These are phyloP conservation scores for Colletotrichum sp. DNA, from an alignment of 2,329 filamentous ascomycete species.

Conservation along the genomic window DNA sequence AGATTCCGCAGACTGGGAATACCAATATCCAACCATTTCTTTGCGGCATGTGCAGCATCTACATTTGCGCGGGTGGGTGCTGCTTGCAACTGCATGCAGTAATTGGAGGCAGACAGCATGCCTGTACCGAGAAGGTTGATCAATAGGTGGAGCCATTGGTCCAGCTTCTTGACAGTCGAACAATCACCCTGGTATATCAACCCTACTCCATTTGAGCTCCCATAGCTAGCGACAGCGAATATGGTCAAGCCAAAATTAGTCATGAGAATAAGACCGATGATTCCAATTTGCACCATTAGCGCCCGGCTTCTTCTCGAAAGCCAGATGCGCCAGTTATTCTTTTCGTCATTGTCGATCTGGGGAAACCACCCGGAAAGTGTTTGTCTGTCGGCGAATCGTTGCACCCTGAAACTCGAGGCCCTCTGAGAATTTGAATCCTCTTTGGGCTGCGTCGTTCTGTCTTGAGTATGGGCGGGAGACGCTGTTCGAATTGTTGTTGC, in stretches of 20 bases:
- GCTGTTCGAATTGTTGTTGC: neutral
- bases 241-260: conserved; percentile 26
- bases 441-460: neutral
- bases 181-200: conserved; percentile 31
- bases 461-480: neutral
- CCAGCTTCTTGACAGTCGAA: conserved; percentile 13
- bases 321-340: conserved; percentile 22
- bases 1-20: conserved; percentile 25
- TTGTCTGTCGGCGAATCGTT: neutral
- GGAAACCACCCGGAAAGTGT: conserved; percentile 27
- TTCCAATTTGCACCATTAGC: conserved; percentile 25
- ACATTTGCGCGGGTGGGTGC: conserved; percentile 33
- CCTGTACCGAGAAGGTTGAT: conserved; percentile 34
- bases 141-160: conserved; percentile 29
- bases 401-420: neutral
- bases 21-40: conserved; percentile 50
- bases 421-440: neutral
- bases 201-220: conserved; percentile 26
- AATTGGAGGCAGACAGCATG: conserved; percentile 35
- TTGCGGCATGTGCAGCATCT: conserved; percentile 43
- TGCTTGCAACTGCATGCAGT: conserved; percentile 34
- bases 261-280: conserved; percentile 29
- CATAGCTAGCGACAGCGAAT: conserved; percentile 19
- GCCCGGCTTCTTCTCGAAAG: conserved; percentile 23
- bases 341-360: conserved; percentile 21